Evolutionary conservation across 441 rosid species (phyloP).

Genomic region (Mallotus japonicus): DNA sequence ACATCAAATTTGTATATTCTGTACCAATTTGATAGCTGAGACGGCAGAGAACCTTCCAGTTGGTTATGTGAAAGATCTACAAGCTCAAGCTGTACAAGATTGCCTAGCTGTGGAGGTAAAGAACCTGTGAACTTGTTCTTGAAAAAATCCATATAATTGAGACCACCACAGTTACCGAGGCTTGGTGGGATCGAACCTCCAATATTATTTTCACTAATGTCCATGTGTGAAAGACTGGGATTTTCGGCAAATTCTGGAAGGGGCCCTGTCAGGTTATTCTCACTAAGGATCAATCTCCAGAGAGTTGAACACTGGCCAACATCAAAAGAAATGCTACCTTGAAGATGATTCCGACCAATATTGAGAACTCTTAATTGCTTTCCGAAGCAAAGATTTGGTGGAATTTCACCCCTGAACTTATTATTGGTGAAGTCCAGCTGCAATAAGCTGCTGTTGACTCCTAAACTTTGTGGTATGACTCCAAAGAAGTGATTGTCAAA

Average conservation of each 20-base stretch:
- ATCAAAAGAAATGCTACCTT: slow-evolving; percentile 57
- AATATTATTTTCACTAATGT: slow-evolving; percentile 49
- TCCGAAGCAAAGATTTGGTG: slow-evolving; percentile 63
- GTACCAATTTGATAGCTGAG: slow-evolving; percentile 53
- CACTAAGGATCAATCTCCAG: slow-evolving; percentile 49
- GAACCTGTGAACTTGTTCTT: slow-evolving; percentile 53
- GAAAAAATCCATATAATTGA: slow-evolving; percentile 52
- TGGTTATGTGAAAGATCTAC: slow-evolving; percentile 60
- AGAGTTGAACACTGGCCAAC: slow-evolving; percentile 56
- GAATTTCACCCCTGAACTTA: slow-evolving; percentile 57
- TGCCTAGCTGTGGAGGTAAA: slow-evolving; percentile 57
- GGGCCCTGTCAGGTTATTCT: slow-evolving; percentile 51
- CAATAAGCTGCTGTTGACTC: slow-evolving; percentile 59
- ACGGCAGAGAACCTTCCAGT: slow-evolving; percentile 58
- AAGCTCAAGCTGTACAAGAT: slow-evolving; percentile 40
- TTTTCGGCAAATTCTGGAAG: slow-evolving; percentile 53
- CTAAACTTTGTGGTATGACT: slow-evolving; percentile 54
- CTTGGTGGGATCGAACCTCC: slow-evolving; percentile 60
- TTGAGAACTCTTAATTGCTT: slow-evolving; percentile 41
- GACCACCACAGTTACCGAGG: slow-evolving; percentile 48
- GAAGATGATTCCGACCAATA: slow-evolving; percentile 60
- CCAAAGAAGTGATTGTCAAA: slow-evolving; percentile 57
- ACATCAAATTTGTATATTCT: slow-evolving; percentile 48
- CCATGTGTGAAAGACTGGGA: slow-evolving; percentile 41
- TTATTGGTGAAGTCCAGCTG: slow-evolving; percentile 61